Evolutionary conservation across 2,329 filamentous ascomycete genomes (phyloP).

Genomic region (Trichoderma sp.): DNA sequence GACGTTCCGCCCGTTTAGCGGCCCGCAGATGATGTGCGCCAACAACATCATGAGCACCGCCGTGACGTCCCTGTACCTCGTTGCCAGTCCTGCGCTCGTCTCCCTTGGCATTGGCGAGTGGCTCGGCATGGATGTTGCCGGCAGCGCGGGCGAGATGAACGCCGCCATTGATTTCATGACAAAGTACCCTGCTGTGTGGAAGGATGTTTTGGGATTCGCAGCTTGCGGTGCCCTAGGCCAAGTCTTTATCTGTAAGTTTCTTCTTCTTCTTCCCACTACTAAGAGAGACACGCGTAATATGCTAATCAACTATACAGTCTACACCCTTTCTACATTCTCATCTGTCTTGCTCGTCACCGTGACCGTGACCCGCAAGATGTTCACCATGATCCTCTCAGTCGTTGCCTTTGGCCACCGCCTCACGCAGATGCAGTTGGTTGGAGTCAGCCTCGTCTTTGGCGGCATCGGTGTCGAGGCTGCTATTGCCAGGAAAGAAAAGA

Average conservation of each 20-base stretch:
- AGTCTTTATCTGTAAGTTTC: slow-evolving; percentile 80
- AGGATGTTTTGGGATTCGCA: slow-evolving; percentile 87
- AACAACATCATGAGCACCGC: slow-evolving; percentile 86
- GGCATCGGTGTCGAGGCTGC: slow-evolving; percentile 89
- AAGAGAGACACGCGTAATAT: not conserved
- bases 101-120: slow-evolving; percentile 64
- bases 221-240: slow-evolving; percentile 90
- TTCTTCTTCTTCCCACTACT: not conserved
- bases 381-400: slow-evolving; percentile 97
- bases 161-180: slow-evolving; percentile 81
- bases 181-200: slow-evolving; percentile 77
- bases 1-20: slow-evolving; percentile 76
- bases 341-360: slow-evolving; percentile 92
- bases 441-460: slow-evolving; percentile 89
- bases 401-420: slow-evolving; percentile 90
- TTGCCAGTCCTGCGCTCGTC: slow-evolving; percentile 78
- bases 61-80: slow-evolving; percentile 74
- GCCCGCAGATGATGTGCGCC: slow-evolving; percentile 99
- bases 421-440: slow-evolving; percentile 87
- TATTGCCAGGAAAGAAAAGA: slow-evolving; percentile 81
- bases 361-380: slow-evolving; percentile 97
- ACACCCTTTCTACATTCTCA: slow-evolving; percentile 89
- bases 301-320: slow-evolving; percentile 54
- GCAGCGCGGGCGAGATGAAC: slow-evolving; percentile 71
- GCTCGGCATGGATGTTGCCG: slow-evolving; percentile 65